These are phyloP conservation scores for Penicillium sp. DNA, from an alignment of 2,329 filamentous ascomycete species.

Conservation along the genomic window DNA sequence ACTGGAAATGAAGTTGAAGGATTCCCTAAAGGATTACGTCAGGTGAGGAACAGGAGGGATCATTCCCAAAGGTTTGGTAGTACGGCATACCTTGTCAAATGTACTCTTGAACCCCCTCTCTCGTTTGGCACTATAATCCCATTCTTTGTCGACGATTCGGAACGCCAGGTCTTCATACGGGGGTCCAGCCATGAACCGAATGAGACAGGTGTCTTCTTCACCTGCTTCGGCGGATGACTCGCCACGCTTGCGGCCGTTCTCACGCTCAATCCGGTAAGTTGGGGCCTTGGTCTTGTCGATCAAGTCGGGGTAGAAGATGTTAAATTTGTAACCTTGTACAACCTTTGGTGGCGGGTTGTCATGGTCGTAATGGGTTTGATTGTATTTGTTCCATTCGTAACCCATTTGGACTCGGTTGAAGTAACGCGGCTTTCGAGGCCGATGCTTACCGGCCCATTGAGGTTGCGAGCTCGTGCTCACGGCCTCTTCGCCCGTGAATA, in stretches of 20 bases:
- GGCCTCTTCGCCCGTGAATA: slow-evolving; percentile 82
- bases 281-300: slow-evolving; percentile 91
- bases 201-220: slow-evolving; percentile 92
- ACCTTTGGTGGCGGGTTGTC: slow-evolving; percentile 97
- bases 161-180: slow-evolving; percentile 97
- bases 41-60: slow-evolving; percentile 3
- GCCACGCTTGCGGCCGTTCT: slow-evolving; percentile 77
- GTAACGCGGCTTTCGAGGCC: slow-evolving; percentile 84
- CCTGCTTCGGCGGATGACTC: slow-evolving; percentile 89
- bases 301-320: slow-evolving; percentile 96
- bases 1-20: slow-evolving; percentile 92
- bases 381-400: slow-evolving; percentile 99
- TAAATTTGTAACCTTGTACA: slow-evolving; percentile 98
- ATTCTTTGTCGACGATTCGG: slow-evolving; percentile 93
- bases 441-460: slow-evolving; percentile 74
- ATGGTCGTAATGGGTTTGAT: slow-evolving; percentile 98
- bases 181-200: slow-evolving; percentile 87
- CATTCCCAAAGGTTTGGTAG: neutral
- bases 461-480: slow-evolving; percentile 58
- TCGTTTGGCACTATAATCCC: slow-evolving; percentile 94
- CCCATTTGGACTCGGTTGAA: slow-evolving; percentile 99
- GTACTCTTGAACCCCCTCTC: slow-evolving; percentile 92
- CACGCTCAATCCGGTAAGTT: slow-evolving; percentile 89
- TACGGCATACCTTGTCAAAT: slow-evolving; percentile 76
- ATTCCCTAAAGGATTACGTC: slow-evolving; percentile 57